These are phyloP conservation scores for Aspergillus calidoustus DNA, from an alignment of 2,329 filamentous ascomycete species.

Conservation along the genomic window DNA sequence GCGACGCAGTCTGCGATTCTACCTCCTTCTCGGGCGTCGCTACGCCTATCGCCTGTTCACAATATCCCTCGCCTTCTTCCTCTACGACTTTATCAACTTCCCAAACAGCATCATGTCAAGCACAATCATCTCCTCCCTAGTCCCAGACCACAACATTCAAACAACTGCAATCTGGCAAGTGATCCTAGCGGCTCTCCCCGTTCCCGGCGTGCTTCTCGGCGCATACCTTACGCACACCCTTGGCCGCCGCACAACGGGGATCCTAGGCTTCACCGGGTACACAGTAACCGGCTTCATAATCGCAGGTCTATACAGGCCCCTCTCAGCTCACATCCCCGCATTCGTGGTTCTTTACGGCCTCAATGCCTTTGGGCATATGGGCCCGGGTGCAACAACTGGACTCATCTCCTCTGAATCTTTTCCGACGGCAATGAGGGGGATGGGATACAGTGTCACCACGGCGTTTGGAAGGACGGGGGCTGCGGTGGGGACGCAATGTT, in stretches of 20 bases:
- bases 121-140: constrained; percentile 39
- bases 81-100: constrained; percentile 46
- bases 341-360: constrained; percentile 43
- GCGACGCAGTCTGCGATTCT: constrained; percentile 29
- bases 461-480: constrained; percentile 42
- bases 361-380: constrained; percentile 40
- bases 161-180: constrained; percentile 43
- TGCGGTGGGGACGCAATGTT: constrained; percentile 41
- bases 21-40: constrained; percentile 30
- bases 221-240: constrained; percentile 39
- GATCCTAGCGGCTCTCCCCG: constrained; percentile 37
- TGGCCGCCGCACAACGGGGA: constrained; percentile 36
- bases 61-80: constrained; percentile 40
- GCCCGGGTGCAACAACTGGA: constrained; percentile 40
- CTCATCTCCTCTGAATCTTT: constrained; percentile 39
- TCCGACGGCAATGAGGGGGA: constrained; percentile 39
- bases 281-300: constrained; percentile 38
- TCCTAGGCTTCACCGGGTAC: constrained; percentile 37
- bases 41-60: constrained; percentile 36
- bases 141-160: constrained; percentile 37
- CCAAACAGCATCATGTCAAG: constrained; percentile 44
- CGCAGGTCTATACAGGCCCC: constrained; percentile 31
- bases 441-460: constrained; percentile 39
- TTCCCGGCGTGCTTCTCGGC: constrained; percentile 40
- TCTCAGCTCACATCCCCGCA: constrained; percentile 35